Base-by-base conservation (phyloP, 2,329 filamentous ascomycete genomes). In the Penicillium brevicompactum region DNA sequence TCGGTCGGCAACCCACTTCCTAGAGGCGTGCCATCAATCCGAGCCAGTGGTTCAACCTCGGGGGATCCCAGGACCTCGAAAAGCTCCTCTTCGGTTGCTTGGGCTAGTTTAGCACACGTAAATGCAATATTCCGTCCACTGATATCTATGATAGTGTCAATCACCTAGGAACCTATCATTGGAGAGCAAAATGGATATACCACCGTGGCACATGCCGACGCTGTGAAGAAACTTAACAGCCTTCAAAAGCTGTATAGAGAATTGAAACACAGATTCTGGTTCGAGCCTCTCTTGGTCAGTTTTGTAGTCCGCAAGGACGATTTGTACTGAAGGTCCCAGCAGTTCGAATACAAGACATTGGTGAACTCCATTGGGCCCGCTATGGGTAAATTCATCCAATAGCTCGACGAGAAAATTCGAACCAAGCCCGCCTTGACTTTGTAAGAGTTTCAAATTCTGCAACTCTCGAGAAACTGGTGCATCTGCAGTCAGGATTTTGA, bases 311-410 rank as follows among this genome's bases (percentile, higher is more conserved):
- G 50, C 21, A 14, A 67, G 55, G 37, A 72, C 58, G n/a, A 51
- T 49, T 61, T 64, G 56, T 41, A 71, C 59, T 1, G 62, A 60
- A 21, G 70, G 70, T 3, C 71, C 69, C 16, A 74, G 61, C 30
- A 72, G 53, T 56, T 72, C 66, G 54, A 68, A 68, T 16, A 74
- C 67, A 40, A 76, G 64, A 55, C 70, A 74, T 52, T 61, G 56
- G 49, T 75, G 71, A 21, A 44, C 53, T 10, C 71, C 72, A 54
- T 75, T 76, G 1, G 70, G 70, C 4, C 72, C 72, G 49, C 63
- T 41, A 38, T 68, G 64, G 14, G 49, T 41, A 41, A 74, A 73
- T n/a, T 55, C 21, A 61, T 74, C 66, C 34, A 72, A 62, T 5
- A 72, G 49, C n/a, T 62, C 53, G 38, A 68, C 59, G 47, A 72